These are phyloP conservation scores for Rhizophagus sp. DNA, from an alignment of 192 early-diverging fungal genomes.

Conservation along the genomic window DNA sequence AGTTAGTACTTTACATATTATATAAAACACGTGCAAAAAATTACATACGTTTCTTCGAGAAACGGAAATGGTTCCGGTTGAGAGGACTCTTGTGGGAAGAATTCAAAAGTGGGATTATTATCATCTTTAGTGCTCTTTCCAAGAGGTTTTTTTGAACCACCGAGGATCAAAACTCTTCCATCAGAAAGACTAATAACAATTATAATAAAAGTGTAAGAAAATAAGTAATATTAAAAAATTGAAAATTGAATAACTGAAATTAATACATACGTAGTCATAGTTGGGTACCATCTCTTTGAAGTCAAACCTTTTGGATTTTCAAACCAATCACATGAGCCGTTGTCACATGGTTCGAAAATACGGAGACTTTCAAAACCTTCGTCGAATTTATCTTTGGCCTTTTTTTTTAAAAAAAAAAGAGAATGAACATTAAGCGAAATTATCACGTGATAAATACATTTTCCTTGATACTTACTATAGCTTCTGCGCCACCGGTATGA, in stretches of 20 bases:
- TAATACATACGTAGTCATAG: conserved; percentile 35
- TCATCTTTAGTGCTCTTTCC: conserved; percentile 37
- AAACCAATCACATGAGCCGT: conserved; percentile 46
- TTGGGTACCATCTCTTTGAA: conserved; percentile 54
- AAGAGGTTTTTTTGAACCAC: conserved; percentile 51
- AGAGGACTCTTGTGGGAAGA: conserved; percentile 17
- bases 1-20: not conserved
- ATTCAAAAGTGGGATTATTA: conserved; percentile 51
- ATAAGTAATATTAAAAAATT: not conserved
- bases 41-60: conserved; percentile 40
- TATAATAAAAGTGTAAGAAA: not conserved
- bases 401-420: not conserved
- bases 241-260: not conserved
- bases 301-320: conserved; percentile 45
- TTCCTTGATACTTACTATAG: conserved; percentile 15
- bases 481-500: conserved; percentile 50
- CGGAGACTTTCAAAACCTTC: conserved; percentile 49
- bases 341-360: conserved; percentile 46
- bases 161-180: conserved; percentile 55
- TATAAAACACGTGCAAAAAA: not conserved
- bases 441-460: conserved; percentile 3
- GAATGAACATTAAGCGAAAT: not conserved
- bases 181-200: conserved; percentile 31
- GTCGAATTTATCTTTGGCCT: not conserved
- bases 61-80: conserved; percentile 42